These are phyloP conservation scores for Curvularia sp. DNA, from an alignment of 2,329 filamentous ascomycete genomes.

Conservation along the genomic window DNA sequence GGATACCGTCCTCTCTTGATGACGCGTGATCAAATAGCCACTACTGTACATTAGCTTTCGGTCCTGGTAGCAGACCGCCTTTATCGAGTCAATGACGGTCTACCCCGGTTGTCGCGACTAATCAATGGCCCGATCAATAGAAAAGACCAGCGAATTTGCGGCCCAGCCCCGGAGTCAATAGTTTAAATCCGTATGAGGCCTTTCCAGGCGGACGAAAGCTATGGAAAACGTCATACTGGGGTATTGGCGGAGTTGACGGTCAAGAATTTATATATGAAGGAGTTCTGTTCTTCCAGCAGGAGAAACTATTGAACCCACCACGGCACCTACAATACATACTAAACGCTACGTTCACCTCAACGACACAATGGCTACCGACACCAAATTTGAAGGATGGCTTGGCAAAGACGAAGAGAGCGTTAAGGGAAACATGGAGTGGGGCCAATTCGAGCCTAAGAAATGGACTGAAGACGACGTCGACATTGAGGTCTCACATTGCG, in stretches of 20 bases:
- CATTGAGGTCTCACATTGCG: conserved; percentile 52
- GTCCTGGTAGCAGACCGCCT: conserved; percentile 2
- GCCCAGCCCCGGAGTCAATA: conserved; percentile 1
- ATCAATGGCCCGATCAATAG: conserved; percentile 1
- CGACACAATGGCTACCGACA: conserved; percentile 27
- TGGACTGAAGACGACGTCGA: conserved; percentile 71
- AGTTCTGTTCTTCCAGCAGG: neutral
- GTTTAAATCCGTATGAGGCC: neutral
- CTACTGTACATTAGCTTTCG: neutral
- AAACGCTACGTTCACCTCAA: neutral
- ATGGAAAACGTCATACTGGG: conserved; percentile 11
- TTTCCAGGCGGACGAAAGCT: conserved; percentile 8
- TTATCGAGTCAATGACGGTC: conserved; percentile 9
- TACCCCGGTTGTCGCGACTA: neutral
- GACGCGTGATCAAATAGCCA: conserved; percentile 9
- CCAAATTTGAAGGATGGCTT: conserved; percentile 63
- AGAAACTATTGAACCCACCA: neutral
- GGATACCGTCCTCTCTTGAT: conserved; percentile 7
- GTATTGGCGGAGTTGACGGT: conserved; percentile 10
- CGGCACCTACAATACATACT: neutral
- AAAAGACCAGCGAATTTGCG: neutral
- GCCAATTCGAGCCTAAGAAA: conserved; percentile 54
- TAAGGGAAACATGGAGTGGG: conserved; percentile 64
- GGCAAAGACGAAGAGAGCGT: conserved; percentile 58
- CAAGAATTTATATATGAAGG: conserved; percentile 7